Conservation (phyloP, 129 eudicot genomes). For the Heracleum sosnowskyi region DNA sequence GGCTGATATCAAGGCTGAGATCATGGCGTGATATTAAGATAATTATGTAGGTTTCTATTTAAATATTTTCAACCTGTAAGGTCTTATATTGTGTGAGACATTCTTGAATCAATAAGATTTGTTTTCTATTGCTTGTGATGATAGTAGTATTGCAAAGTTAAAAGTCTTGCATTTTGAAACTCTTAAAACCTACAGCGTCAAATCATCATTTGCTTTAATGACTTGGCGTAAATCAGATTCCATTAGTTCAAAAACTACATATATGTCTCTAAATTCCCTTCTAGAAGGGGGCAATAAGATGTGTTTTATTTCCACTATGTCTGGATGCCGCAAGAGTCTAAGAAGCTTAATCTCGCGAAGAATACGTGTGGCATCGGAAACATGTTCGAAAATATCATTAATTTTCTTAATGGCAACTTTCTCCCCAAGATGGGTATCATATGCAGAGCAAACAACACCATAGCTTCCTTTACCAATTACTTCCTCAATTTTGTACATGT, state of each 20-base stretch:
- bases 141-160: too few species aligned
- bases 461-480: conserved; percentile 96
- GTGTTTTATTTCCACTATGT: conserved; percentile 91
- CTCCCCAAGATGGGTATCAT: conserved; percentile 89
- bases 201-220: conserved; percentile 91
- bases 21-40: too few species aligned
- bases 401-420: conserved; percentile 93
- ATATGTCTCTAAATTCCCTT: conserved; percentile 84
- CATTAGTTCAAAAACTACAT: conserved; percentile 94
- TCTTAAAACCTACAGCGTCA: too few species aligned
- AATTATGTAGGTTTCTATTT: too few species aligned
- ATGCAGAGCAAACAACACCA: conserved; percentile 96
- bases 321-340: conserved; percentile 95
- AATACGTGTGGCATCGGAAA: conserved; percentile 92
- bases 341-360: conserved; percentile 96
- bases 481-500: conserved; percentile 82
- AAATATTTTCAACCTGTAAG: too few species aligned
- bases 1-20: too few species aligned
- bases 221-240: conserved; percentile 96
- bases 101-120: too few species aligned
- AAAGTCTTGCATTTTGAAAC: too few species aligned
- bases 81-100: too few species aligned
- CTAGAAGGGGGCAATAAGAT: conserved; percentile 90
- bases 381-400: conserved; percentile 90
- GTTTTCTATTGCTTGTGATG: too few species aligned